Percentiles rank a stretch among this genome's conserved stretches.
phyloP scores from a whole-genome alignment of 169 alveolate species.

The Plasmodium gallinaceum region DNA sequence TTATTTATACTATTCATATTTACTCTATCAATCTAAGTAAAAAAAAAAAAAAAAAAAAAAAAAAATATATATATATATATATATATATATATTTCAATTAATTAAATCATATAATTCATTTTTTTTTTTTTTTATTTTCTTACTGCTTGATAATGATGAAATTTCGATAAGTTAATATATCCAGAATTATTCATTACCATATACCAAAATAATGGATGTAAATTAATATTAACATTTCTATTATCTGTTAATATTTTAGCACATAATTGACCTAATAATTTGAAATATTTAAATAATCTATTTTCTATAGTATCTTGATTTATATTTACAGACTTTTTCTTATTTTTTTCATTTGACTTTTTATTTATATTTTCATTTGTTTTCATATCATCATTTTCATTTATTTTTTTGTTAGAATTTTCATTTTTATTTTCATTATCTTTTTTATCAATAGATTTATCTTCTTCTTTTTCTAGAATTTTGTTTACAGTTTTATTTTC shows the following conservation, averaged over 20 bases:
- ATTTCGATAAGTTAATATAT: slow-evolving; percentile 47
- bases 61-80: not conserved
- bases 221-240: slow-evolving; percentile 69
- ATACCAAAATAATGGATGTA: slow-evolving; percentile 85
- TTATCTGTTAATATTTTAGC: slow-evolving; percentile 82
- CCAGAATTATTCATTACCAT: slow-evolving; percentile 76
- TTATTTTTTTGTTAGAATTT: not conserved
- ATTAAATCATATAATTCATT: not conserved
- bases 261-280: slow-evolving; percentile 83
- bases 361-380: slow-evolving; percentile 21
- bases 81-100: not conserved
- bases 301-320: slow-evolving; percentile 72
- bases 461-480: not conserved
- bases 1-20: slow-evolving; percentile 75
- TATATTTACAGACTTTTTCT: slow-evolving; percentile 1
- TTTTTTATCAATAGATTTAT: slow-evolving; percentile 13
- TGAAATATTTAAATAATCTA: slow-evolving; percentile 77
- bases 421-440: slow-evolving; percentile 5
- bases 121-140: slow-evolving; percentile 1
- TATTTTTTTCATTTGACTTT: slow-evolving; percentile 38
- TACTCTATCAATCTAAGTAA: slow-evolving; percentile 43
- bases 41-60: not conserved
- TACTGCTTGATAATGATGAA: slow-evolving; percentile 77
- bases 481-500: slow-evolving; percentile 27
- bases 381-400: not conserved